phyloP scores from a whole-genome alignment of 495 filamentous ascomycete species.

The Clohesyomyces aquaticus region DNA sequence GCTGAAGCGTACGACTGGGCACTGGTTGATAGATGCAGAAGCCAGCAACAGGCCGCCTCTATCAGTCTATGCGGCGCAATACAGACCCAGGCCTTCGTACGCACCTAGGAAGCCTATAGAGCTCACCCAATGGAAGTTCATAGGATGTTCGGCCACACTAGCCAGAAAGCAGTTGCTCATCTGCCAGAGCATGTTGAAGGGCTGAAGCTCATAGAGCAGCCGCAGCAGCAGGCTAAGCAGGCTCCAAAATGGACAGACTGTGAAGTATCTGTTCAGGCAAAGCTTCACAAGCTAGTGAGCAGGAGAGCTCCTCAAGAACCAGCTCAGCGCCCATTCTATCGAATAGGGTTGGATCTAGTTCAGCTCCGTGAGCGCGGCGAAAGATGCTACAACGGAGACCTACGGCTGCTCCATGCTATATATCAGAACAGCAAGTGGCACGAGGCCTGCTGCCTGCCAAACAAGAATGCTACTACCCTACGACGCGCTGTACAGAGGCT shows the following conservation, averaged over 20 bases:
- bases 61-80: neutral
- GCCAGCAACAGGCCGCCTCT: too few relatives aligned
- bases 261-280: constrained; percentile 1
- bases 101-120: neutral
- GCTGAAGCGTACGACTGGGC: neutral
- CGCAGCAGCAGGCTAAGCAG: too few relatives aligned
- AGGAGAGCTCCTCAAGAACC: neutral
- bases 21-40: too few relatives aligned
- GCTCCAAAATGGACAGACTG: constrained; percentile 6
- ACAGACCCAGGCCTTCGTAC: neutral
- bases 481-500: too few relatives aligned
- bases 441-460: too few relatives aligned
- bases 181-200: neutral
- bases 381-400: constrained; percentile 19
- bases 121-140: neutral
- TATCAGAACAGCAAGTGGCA: too few relatives aligned
- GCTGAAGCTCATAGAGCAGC: neutral
- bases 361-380: constrained; percentile 10
- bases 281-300: constrained; percentile 3
- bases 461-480: too few relatives aligned
- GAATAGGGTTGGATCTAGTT: constrained; percentile 31
- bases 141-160: neutral
- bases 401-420: constrained; percentile 28
- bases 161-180: neutral
- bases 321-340: constrained; percentile 12